Evolutionary conservation across 352 stramenopile genomes (phyloP), one percentile per base, ranked within the genome.

Genomic region (Pythium biforme): DNA sequence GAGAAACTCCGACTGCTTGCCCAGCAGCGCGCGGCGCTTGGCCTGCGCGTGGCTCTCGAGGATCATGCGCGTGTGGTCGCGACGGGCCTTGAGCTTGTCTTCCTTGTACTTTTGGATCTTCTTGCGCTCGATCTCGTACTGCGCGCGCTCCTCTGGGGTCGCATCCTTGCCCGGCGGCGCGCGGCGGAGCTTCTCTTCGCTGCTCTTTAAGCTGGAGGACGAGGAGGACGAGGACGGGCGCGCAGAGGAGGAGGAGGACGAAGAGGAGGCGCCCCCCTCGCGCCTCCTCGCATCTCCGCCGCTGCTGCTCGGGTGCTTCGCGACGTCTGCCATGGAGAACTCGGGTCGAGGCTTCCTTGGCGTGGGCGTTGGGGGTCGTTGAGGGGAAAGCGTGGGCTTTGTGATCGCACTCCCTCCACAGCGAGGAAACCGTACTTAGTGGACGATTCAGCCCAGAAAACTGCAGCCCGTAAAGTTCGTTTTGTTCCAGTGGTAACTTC

Each of bases 81-180:
- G 75, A 19, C 86, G 86, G 52, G 85, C 86, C 60, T 90, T 91
- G 49, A 94, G 82, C 59, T 94, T 94, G 73, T 94, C 86, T 54
- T 94, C 86, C 62, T 94, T 94, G 70, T 94, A 94, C 70, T 94
- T 94, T 52, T 83, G 80, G 48, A 94, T 80, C 49, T 93, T 92
- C 69, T 92, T 92, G 59, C 86, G 86, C 69, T 94, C 86, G 46
- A 94, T 71, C 55, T 92, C 80, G 55, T 93, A 93, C 63, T 78
- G 78, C n/a, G 81, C 82, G 50, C 81, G 78, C 62, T 94, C 86
- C 41, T 90, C 83, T 0, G 79, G 48, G 20, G 74, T 84, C 33
- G 78, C 82, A 50, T 86, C 76, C 43, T 73, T 76, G 8, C 80
- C 74, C 2, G 81, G 81, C 5, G 79, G 72, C 5, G 65, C 79